These are phyloP conservation scores for Russula abietina DNA, from an alignment of 768 basidiomycete genomes.

Conservation along the genomic window DNA sequence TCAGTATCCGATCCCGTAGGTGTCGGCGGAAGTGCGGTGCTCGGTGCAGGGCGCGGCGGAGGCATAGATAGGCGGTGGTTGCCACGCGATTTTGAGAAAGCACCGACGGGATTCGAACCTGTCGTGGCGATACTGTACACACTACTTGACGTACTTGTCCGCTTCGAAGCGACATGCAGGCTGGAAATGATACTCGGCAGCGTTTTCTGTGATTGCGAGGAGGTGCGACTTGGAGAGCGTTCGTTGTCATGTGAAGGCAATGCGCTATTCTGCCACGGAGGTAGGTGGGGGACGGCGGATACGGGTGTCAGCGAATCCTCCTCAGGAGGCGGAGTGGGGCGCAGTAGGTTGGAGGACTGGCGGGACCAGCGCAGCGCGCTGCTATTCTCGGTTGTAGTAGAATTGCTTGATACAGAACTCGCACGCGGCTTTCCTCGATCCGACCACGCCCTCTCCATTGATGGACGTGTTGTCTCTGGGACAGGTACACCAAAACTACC, in stretches of 20 bases:
- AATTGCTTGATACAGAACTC: constrained; percentile 16
- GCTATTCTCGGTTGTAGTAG: constrained; percentile 17
- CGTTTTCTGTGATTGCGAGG: constrained; percentile 30
- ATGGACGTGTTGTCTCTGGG: constrained; percentile 5
- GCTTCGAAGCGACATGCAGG: constrained; percentile 21
- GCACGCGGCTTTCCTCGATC: constrained; percentile 25
- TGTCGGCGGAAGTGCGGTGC: constrained; percentile 62
- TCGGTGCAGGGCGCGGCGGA: constrained; percentile 69
- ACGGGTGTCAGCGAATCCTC: constrained; percentile 56
- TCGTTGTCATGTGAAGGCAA: constrained; percentile 19
- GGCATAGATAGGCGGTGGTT: constrained; percentile 57
- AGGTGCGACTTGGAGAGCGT: constrained; percentile 26
- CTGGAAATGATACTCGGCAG: constrained; percentile 20
- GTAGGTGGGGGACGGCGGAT: constrained; percentile 27
- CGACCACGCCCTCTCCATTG: constrained; percentile 18
- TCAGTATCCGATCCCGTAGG: constrained; percentile 37
- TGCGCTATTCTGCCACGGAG: constrained; percentile 22
- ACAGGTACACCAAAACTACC: constrained; percentile 33
- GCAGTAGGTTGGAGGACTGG: constrained; percentile 40
- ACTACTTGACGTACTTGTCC: constrained; percentile 38
- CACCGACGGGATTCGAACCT: constrained; percentile 29
- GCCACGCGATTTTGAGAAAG: constrained; percentile 27
- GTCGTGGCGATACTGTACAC: constrained; percentile 31
- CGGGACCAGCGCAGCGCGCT: constrained; percentile 33
- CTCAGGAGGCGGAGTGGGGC: constrained; percentile 52